phyloP scores from a whole-genome alignment of 768 basidiomycete species.

The Saitozyma podzolica region DNA sequence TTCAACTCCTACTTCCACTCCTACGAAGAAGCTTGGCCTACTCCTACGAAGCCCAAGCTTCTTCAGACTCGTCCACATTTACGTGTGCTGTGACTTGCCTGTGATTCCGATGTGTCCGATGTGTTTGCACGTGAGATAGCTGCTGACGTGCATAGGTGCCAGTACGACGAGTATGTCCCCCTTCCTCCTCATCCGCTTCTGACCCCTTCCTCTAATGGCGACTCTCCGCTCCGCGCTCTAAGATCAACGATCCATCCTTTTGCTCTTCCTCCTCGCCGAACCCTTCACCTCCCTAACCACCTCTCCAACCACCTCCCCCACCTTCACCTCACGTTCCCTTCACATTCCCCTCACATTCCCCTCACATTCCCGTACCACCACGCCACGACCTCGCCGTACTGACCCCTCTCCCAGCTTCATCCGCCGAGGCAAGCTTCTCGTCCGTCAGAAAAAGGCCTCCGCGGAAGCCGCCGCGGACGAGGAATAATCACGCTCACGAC shows the following conservation, averaged over 20 bases:
- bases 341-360: background rate
- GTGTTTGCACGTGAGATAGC: background rate
- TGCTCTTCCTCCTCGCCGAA: background rate
- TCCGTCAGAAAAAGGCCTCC: slow-evolving; percentile 64
- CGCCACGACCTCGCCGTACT: background rate
- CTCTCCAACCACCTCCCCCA: background rate
- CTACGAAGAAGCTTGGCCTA: no score
- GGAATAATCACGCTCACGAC: slow-evolving; percentile 8
- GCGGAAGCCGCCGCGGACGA: slow-evolving; percentile 34
- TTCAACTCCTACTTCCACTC: background rate
- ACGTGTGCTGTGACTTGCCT: no score
- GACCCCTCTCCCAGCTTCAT: slow-evolving; percentile 63
- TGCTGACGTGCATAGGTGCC: slow-evolving; percentile 63
- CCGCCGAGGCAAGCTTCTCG: slow-evolving; percentile 80
- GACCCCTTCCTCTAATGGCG: background rate
- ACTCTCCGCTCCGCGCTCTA: no score
- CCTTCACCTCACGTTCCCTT: no score
- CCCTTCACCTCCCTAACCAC: background rate
- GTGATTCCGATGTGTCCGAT: background rate
- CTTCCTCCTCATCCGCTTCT: background rate
- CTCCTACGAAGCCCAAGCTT: no score
- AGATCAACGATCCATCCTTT: background rate
- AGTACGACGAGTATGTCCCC: slow-evolving; percentile 83
- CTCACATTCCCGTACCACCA: background rate
- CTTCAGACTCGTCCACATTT: no score